These are phyloP conservation scores for Falciphora oryzae DNA, from an alignment of 2,329 filamentous ascomycete species.

Conservation along the genomic window DNA sequence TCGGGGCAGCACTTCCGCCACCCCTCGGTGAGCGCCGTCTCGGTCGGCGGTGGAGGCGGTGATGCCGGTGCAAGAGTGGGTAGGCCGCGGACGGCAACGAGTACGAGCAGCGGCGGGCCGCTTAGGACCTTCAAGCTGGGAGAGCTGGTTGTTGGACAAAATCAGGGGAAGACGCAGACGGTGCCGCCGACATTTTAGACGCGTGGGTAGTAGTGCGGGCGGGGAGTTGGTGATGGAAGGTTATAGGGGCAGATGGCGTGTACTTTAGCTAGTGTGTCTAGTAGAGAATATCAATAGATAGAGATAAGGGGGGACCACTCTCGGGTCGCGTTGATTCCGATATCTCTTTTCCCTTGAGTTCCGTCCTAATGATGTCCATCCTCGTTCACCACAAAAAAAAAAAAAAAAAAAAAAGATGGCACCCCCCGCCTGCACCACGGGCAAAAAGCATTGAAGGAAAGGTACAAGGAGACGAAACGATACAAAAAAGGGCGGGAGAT, in stretches of 20 bases:
- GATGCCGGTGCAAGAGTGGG: background rate
- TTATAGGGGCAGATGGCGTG: too few species aligned
- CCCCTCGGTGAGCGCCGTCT: background rate
- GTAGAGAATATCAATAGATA: background rate
- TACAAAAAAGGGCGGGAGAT: too few species aligned
- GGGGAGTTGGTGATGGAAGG: background rate
- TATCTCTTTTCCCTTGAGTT: background rate
- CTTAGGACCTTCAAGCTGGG: slow-evolving; percentile 9
- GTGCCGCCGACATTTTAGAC: slow-evolving; percentile 8
- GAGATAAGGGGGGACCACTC: background rate
- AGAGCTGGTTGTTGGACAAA: background rate
- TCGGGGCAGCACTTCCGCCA: slow-evolving; percentile 1
- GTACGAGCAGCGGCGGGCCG: slow-evolving; percentile 4
- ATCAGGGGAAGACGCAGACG: background rate
- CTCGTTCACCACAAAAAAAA: too few species aligned
- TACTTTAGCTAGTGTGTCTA: background rate
- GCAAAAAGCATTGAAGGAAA: too few species aligned
- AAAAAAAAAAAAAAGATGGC: too few species aligned
- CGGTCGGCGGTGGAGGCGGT: background rate
- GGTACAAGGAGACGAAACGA: too few species aligned
- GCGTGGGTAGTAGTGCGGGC: background rate
- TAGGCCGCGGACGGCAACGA: slow-evolving; percentile 6
- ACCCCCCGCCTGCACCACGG: too few species aligned
- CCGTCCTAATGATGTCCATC: too few species aligned
- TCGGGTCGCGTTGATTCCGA: background rate